Evolutionary conservation across 2,329 filamentous ascomycete genomes (phyloP).

Genomic region (Ophiocordyceps camponoti-floridani): DNA sequence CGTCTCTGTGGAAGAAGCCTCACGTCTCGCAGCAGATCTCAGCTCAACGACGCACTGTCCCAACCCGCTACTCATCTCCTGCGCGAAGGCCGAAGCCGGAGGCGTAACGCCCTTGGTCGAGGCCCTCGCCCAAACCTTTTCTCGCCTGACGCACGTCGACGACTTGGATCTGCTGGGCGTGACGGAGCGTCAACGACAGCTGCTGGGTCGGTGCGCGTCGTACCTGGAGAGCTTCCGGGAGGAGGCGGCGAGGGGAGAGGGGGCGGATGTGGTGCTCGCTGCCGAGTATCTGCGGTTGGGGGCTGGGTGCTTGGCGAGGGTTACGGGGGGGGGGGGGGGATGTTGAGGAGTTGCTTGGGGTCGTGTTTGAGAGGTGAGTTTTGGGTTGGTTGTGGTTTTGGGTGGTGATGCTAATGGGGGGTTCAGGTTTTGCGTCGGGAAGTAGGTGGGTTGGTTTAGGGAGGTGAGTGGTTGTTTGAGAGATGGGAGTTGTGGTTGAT

Average conservation of each 20-base stretch:
- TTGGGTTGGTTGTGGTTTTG: not conserved
- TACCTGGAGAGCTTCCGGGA: slow-evolving; percentile 53
- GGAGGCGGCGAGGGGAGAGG: not conserved
- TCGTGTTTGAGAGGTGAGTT: slow-evolving; percentile 91
- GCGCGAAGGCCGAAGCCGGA: slow-evolving; percentile 29
- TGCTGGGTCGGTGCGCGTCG: slow-evolving; percentile 54
- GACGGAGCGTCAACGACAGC: slow-evolving; percentile 71
- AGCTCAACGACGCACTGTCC: slow-evolving; percentile 13
- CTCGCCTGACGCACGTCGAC: slow-evolving; percentile 50
- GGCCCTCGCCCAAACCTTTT: slow-evolving; percentile 50
- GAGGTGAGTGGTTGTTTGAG: too few relatives aligned
- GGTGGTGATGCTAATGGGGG: not conserved
- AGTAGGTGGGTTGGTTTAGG: slow-evolving; percentile 10
- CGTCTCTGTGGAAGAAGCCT: slow-evolving; percentile 16
- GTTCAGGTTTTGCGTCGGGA: slow-evolving; percentile 27
- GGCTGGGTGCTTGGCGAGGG: slow-evolving; percentile 62
- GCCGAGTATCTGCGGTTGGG: slow-evolving; percentile 77
- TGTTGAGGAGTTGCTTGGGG: slow-evolving; percentile 87
- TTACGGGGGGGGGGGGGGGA: slow-evolving; percentile 81
- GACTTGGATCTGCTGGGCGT: slow-evolving; percentile 67
- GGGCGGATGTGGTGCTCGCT: slow-evolving; percentile 68
- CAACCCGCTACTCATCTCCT: slow-evolving; percentile 44
- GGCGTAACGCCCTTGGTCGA: slow-evolving; percentile 33
- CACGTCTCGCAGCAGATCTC: slow-evolving; percentile 22
- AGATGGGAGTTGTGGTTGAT: too few relatives aligned